Percentiles rank a stretch among this genome's conserved stretches.
Evolutionary conservation across 2,329 filamentous ascomycete species (phyloP).

Genomic region (Pseudogymnoascus sp.): DNA sequence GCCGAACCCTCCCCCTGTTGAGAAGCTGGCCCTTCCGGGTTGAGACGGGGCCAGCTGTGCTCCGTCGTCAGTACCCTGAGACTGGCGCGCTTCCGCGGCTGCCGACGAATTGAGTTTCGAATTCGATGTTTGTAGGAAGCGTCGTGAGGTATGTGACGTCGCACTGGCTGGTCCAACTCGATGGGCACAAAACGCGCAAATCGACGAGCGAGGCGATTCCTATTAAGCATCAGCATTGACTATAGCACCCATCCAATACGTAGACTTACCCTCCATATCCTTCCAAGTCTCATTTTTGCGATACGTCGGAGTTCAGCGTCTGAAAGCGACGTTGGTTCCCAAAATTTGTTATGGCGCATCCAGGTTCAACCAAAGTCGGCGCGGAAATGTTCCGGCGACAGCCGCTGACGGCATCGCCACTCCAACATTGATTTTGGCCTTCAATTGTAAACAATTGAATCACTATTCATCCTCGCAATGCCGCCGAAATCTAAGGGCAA

Average conservation of each 20-base stretch:
- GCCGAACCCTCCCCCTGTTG: conserved; percentile 15
- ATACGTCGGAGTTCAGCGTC: conserved; percentile 9
- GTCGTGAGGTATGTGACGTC: conserved; percentile 25
- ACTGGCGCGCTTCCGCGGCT: background rate
- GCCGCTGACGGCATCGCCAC: conserved; percentile 1
- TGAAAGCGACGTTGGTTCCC: conserved; percentile 11
- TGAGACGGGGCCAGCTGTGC: background rate
- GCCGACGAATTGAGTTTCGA: conserved; percentile 2
- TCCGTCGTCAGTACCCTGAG: background rate
- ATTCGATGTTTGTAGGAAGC: conserved; percentile 26
- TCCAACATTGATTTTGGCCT: background rate
- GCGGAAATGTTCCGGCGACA: conserved; percentile 7
- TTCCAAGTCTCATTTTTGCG: conserved; percentile 25
- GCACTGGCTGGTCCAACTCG: conserved; percentile 23
- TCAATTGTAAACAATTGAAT: background rate
- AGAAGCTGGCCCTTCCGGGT: background rate
- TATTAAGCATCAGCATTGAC: conserved; percentile 12
- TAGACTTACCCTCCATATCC: conserved; percentile 22
- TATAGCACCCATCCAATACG: background rate
- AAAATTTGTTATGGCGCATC: conserved; percentile 11
- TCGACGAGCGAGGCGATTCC: conserved; percentile 23
- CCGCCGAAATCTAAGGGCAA: conserved; percentile 1
- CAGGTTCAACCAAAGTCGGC: conserved; percentile 6
- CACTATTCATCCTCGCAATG: background rate
- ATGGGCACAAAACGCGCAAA: conserved; percentile 29